Base-by-base conservation (phyloP, 2,329 filamentous ascomycete species). In the Microdochium paspali region DNA sequence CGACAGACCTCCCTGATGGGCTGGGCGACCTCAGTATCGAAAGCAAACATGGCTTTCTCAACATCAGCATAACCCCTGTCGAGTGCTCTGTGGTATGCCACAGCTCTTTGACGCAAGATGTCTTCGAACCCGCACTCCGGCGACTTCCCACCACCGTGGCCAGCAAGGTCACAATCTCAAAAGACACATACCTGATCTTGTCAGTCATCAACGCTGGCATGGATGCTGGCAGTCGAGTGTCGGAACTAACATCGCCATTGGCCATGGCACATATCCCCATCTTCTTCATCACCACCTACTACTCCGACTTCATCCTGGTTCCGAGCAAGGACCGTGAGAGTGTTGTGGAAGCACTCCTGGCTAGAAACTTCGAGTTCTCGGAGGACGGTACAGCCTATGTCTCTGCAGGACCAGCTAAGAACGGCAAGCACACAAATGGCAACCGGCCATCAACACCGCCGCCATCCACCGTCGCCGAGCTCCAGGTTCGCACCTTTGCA, bases 221-320 rank as follows among this genome's bases (percentile, higher is more conserved):
- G 56, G 90, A 96, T 61, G 90, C 91, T 10, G 90, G 90, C 6
- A 89, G 90, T 56, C 80, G 90, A 48, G 91, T 98, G 6, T 79
- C 96, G 57, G 91, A 97, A 61, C 68, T 98, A 51, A 96, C 90
- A 7, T 90, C 84, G 46, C 93, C 91, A 4, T 74, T 97, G 26
- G 91, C 93, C 24, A 76, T 96, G 62, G 91, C 91, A 45, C 88
- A 89, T 56, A 93, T 97, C 46, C 87, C 91, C 46, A 95, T 98
- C 61, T 96, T 97, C 73, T 97, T 97, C 76, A 95, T 96, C 64
- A 96, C 91, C 3, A 96, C 90, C 26, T 98, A 97, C 67, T 97
- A 95, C 67, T 93, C 87, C 28, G 91, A 98, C 69, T 97, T 95
- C 66, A 94, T 98, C 57, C 77, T 97, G 30, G 89, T 96, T 1